phyloP scores from a whole-genome alignment of 2,329 filamentous ascomycete species.

The Clonostachys chloroleuca region DNA sequence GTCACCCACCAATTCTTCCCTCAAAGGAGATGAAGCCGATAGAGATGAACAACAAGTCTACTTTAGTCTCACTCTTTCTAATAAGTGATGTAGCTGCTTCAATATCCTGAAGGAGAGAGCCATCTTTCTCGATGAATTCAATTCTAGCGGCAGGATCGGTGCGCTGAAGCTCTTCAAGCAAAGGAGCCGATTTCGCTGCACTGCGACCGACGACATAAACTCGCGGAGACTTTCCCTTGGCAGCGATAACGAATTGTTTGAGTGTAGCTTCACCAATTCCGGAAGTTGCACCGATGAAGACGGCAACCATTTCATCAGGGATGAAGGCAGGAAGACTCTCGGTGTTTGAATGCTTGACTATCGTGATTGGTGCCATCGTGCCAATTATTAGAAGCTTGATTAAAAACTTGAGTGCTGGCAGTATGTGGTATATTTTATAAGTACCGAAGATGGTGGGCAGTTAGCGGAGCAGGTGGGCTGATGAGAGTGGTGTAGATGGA shows the following conservation, averaged over 20 bases:
- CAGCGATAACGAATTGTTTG: conserved; percentile 33
- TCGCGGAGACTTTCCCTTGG: conserved; percentile 25
- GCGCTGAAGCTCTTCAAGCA: conserved; percentile 32
- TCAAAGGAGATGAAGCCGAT: conserved; percentile 20
- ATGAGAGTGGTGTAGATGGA: too few relatives aligned
- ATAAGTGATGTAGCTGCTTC: conserved; percentile 40
- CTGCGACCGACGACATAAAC: conserved; percentile 46
- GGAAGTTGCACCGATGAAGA: conserved; percentile 46
- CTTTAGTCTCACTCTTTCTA: conserved; percentile 26
- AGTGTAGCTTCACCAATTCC: conserved; percentile 45
- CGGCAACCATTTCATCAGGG: conserved; percentile 21
- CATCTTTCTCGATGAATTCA: conserved; percentile 42
- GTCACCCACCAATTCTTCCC: conserved; percentile 1
- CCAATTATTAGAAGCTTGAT: neutral
- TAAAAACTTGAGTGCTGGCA: too few relatives aligned
- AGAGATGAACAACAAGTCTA: conserved; percentile 41
- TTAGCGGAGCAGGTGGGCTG: too few relatives aligned
- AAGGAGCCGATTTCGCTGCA: conserved; percentile 18
- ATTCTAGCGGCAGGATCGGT: conserved; percentile 36
- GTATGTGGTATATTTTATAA: too few relatives aligned
- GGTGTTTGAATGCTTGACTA: conserved; percentile 6
- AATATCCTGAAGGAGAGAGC: conserved; percentile 42
- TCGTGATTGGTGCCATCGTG: conserved; percentile 5
- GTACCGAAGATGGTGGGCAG: too few relatives aligned
- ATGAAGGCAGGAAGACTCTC: neutral